A percentile compares a stretch with the other conserved stretches of the same genome.
phyloP scores from a whole-genome alignment of 1,284 basidiomycete species.

The Ganoderma multipileum region DNA sequence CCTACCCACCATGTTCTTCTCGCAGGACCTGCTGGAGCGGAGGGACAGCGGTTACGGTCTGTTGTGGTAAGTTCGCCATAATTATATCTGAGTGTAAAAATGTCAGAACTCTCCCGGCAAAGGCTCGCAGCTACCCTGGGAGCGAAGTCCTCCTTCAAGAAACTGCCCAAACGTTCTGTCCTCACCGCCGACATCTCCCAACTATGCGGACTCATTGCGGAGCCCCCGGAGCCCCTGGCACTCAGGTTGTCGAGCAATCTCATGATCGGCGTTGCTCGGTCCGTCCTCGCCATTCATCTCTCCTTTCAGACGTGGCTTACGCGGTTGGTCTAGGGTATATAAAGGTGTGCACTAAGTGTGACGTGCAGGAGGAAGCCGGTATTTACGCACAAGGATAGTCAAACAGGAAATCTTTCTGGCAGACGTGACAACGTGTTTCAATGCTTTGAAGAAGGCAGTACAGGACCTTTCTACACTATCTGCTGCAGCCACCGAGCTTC shows the following conservation, averaged over 20 bases:
- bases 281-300: slow-evolving; percentile 32
- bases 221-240: slow-evolving; percentile 86
- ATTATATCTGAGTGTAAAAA: neutral
- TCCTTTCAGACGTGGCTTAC: neutral
- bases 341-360: slow-evolving; percentile 54
- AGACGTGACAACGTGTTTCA: slow-evolving; percentile 81
- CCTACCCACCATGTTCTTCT: slow-evolving; percentile 71
- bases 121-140: slow-evolving; percentile 92
- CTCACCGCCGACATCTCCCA: slow-evolving; percentile 81
- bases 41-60: slow-evolving; percentile 84
- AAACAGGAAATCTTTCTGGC: slow-evolving; percentile 83
- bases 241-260: slow-evolving; percentile 85
- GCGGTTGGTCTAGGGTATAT: slow-evolving; percentile 58
- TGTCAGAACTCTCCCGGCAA: neutral
- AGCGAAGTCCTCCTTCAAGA: slow-evolving; percentile 83
- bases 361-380: neutral
- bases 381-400: slow-evolving; percentile 50
- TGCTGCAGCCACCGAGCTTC: slow-evolving; percentile 55
- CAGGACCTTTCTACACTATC: slow-evolving; percentile 61
- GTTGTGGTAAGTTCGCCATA: slow-evolving; percentile 61
- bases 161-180: slow-evolving; percentile 81
- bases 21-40: slow-evolving; percentile 72
- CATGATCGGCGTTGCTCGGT: slow-evolving; percentile 89
- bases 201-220: slow-evolving; percentile 79
- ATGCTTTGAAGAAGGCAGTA: slow-evolving; percentile 76